Conservation (phyloP, 257 asterid species). For the Ballota nigra region DNA sequence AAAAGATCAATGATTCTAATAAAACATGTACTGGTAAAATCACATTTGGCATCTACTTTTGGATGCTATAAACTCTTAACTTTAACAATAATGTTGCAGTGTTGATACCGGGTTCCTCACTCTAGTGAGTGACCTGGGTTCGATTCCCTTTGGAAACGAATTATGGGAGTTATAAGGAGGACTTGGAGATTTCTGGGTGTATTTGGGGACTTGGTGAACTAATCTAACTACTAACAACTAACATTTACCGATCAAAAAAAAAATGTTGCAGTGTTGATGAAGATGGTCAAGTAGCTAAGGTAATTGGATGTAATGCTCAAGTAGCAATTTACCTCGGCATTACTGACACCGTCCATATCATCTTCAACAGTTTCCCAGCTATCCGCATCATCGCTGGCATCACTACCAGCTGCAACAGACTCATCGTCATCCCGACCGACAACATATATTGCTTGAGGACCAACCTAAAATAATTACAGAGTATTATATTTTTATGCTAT, state of each 20-base stretch:
- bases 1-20: not conserved
- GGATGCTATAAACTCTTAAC: not conserved
- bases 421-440: slow-evolving; percentile 99
- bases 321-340: slow-evolving; percentile 58
- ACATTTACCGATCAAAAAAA: no score
- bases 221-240: no score
- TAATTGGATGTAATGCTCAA: slow-evolving; percentile 10
- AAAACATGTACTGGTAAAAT: slow-evolving; percentile 8
- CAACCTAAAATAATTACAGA: slow-evolving; percentile 59
- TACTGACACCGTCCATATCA: slow-evolving; percentile 49
- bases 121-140: no score
- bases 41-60: not conserved
- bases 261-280: not conserved
- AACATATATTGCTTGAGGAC: slow-evolving; percentile 99
- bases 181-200: no score
- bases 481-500: slow-evolving; percentile 7
- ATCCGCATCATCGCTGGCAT: slow-evolving; percentile 77
- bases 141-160: no score
- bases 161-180: no score
- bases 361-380: slow-evolving; percentile 99
- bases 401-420: slow-evolving; percentile 82
- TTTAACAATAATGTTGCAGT: not conserved
- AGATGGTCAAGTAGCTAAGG: not conserved
- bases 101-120: no score
- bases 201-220: no score